Evolutionary conservation across 371 early-diverging fungal species (phyloP), one percentile per base, ranked within the genome.

Genomic region (Haplosporangium sp.): DNA sequence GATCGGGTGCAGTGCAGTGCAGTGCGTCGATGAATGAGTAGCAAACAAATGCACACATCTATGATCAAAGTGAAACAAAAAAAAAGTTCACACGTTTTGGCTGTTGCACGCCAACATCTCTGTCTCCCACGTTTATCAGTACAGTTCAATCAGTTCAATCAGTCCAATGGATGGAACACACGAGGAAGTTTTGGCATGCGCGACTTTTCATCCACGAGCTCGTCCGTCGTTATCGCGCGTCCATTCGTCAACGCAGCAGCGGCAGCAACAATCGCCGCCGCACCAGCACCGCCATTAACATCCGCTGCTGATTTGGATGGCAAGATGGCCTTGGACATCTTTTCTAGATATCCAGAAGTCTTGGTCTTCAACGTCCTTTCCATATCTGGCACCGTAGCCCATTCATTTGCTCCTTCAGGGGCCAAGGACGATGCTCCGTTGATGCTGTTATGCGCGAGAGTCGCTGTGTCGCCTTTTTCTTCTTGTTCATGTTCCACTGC

Each of bases 291-390:
- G 10, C 37, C 18, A 20, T 20, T 36, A 36, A 18, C 40, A 16
- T 36, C 46, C 5, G 59, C 52, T 14, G 59, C 14, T n/a, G 21
- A 36, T 36, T 63, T 69, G 5, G 64, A 37, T 13, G 65, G 40
- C 29, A 65, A 14, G 23, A 76, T 62, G 1, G 67, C 76, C 59
- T 76, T 76, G 12, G 76, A 76, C 67, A 76, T 66, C 53, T 75
- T 75, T 55, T 75, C 76, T 36, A 75, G 21, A 51, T 75, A 75
- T 14, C 76, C 76, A 2, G 70, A 70, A 1, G 76, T 62, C 52
- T 70, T 75, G 51, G 50, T 70, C 46, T 51, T 66, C 14, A 70
- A 48, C 21, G 66, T 41, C 16, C 42, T 55, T 21, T 70, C 71
- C 14, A 59, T 46, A 21, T 62, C 62, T 12, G 67, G 58, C 16